Evolutionary conservation across 2,329 filamentous ascomycete genomes (phyloP).

Genomic region (Lachnellula cervina): DNA sequence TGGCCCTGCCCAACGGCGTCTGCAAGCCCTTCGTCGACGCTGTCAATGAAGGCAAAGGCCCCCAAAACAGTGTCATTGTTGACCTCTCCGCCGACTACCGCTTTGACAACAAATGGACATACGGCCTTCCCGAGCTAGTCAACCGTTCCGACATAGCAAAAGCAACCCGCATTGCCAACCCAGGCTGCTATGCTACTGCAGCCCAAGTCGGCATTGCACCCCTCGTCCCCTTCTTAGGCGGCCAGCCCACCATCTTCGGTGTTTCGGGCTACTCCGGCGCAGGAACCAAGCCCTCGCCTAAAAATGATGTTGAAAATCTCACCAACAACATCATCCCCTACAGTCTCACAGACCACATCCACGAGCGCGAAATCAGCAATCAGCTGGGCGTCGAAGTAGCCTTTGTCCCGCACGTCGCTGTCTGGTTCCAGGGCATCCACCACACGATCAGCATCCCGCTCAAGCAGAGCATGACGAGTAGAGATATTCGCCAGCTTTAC

Average conservation of each 20-base stretch:
- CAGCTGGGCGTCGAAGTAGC: constrained; percentile 72
- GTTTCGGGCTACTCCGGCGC: constrained; percentile 93
- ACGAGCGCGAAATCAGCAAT: constrained; percentile 81
- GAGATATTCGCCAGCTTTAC: constrained; percentile 90
- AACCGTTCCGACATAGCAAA: constrained; percentile 71
- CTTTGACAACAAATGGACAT: constrained; percentile 81
- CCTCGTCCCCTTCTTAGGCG: constrained; percentile 69
- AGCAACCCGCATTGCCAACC: constrained; percentile 81
- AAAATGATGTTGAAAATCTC: constrained; percentile 83
- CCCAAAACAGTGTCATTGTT: constrained; percentile 69
- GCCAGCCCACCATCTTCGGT: constrained; percentile 79
- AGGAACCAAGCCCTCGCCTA: constrained; percentile 87
- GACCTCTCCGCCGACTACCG: constrained; percentile 97
- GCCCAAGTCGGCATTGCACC: constrained; percentile 87
- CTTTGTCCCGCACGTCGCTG: constrained; percentile 92
- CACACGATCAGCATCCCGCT: constrained; percentile 89
- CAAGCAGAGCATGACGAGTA: constrained; percentile 77
- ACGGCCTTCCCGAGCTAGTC: constrained; percentile 82
- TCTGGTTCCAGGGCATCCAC: constrained; percentile 94
- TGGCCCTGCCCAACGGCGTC: constrained; percentile 93
- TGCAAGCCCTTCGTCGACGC: constrained; percentile 93
- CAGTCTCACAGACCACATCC: constrained; percentile 87
- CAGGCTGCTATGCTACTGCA: constrained; percentile 92
- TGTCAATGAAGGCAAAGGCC: constrained; percentile 62
- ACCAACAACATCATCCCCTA: constrained; percentile 88